Evolutionary conservation across 2,329 filamentous ascomycete genomes (phyloP).

Genomic region (Sporothrix phasma): DNA sequence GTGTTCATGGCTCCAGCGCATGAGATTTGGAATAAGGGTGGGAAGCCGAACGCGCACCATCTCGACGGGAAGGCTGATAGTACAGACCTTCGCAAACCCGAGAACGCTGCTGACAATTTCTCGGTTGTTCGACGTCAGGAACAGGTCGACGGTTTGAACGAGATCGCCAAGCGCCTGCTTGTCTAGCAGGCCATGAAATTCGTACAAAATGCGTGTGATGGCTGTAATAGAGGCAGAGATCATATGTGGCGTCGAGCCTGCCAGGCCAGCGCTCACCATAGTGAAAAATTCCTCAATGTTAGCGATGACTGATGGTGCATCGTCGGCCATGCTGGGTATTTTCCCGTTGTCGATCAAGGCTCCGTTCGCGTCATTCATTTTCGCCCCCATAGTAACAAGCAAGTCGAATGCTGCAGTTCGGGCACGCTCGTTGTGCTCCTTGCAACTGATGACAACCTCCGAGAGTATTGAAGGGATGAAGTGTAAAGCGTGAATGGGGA

Average conservation of each 20-base stretch:
- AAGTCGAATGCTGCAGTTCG: constrained; percentile 83
- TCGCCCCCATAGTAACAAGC: constrained; percentile 77
- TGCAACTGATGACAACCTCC: constrained; percentile 92
- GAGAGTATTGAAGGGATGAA: constrained; percentile 88
- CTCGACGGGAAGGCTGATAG: constrained; percentile 72
- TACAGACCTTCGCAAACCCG: constrained; percentile 92
- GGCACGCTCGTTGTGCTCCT: constrained; percentile 94
- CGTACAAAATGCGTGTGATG: constrained; percentile 83
- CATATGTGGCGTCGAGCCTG: constrained; percentile 90
- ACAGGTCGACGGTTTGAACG: constrained; percentile 90
- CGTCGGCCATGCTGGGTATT: constrained; percentile 74
- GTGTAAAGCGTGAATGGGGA: constrained; percentile 70
- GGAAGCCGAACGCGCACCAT: constrained; percentile 69
- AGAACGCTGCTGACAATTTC: constrained; percentile 93
- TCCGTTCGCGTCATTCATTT: constrained; percentile 56
- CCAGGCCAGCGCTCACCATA: constrained; percentile 93
- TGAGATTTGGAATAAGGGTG: constrained; percentile 75
- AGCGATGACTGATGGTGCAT: constrained; percentile 67
- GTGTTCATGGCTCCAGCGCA: constrained; percentile 96
- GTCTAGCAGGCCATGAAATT: constrained; percentile 66
- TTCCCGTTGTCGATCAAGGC: constrained; percentile 75
- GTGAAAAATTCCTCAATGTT: constrained; percentile 93
- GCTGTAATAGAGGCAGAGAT: constrained; percentile 95
- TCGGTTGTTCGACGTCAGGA: constrained; percentile 90
- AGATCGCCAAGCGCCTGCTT: constrained; percentile 67